A percentile compares a stretch with the other conserved stretches of the same genome.
These are phyloP conservation scores for Circinella minor DNA, from an alignment of 371 early-diverging fungal species.

Conservation along the genomic window DNA sequence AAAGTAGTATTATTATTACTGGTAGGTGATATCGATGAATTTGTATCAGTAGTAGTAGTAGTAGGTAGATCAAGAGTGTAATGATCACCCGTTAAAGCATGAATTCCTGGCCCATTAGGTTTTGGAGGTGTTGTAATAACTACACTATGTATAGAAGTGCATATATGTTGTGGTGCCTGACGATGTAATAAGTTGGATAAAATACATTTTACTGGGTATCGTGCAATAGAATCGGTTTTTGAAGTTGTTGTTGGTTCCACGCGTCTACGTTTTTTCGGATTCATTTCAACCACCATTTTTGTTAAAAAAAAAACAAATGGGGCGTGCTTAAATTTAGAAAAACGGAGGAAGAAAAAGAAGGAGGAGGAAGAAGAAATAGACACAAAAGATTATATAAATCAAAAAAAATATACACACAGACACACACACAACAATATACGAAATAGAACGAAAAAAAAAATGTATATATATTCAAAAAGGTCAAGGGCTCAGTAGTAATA, in stretches of 20 bases:
- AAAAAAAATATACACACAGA: no score
- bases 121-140: slow-evolving; percentile 33
- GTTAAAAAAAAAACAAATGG: no score
- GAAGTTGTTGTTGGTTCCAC: slow-evolving; percentile 14
- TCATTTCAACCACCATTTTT: slow-evolving; percentile 11
- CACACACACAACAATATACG: no score
- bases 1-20: no score
- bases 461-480: no score
- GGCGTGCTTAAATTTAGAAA: no score
- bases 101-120: slow-evolving; percentile 29
- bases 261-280: slow-evolving; percentile 22
- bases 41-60: not conserved
- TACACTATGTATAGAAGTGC: slow-evolving; percentile 35
- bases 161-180: slow-evolving; percentile 36
- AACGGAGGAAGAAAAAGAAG: no score
- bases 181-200: slow-evolving; percentile 35
- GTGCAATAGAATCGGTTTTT: slow-evolving; percentile 8
- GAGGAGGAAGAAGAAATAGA: no score
- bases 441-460: no score
- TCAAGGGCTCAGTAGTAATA: no score
- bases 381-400: no score
- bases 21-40: not conserved
- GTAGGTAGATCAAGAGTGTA: slow-evolving; percentile 23
- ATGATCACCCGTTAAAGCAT: slow-evolving; percentile 39
- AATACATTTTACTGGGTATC: slow-evolving; percentile 26